phyloP scores from a whole-genome alignment of 768 basidiomycete species.

The Naematelia aurantialba region DNA sequence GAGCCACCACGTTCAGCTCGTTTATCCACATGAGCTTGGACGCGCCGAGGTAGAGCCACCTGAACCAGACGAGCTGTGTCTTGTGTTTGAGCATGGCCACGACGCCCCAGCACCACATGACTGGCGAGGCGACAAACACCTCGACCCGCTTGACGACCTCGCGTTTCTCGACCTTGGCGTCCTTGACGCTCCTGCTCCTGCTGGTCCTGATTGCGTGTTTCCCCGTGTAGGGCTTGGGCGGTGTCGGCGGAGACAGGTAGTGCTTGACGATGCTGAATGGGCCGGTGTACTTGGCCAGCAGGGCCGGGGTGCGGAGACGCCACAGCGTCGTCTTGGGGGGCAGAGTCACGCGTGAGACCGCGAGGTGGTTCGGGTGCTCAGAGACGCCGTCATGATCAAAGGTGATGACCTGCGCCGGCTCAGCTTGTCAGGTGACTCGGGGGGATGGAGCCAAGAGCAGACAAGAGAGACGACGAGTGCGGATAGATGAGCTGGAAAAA shows the following conservation, averaged over 20 bases:
- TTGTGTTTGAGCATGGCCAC: constrained; percentile 68
- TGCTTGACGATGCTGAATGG: constrained; percentile 17
- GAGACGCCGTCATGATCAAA: constrained; percentile 76
- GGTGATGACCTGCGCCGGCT: constrained; percentile 66
- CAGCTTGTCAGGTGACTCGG: too few species aligned
- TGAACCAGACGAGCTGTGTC: constrained; percentile 82
- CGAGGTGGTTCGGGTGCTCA: constrained; percentile 79
- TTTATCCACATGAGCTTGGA: constrained; percentile 93
- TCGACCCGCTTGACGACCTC: background rate
- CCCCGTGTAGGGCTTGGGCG: too few species aligned
- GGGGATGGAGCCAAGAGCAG: background rate
- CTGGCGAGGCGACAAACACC: constrained; percentile 57
- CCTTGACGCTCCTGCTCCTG: too few species aligned
- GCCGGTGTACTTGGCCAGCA: constrained; percentile 37
- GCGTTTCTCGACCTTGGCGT: background rate
- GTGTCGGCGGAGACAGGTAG: background rate
- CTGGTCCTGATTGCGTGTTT: too few species aligned
- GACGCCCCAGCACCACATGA: constrained; percentile 59
- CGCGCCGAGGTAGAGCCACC: constrained; percentile 74
- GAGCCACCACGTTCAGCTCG: constrained; percentile 55
- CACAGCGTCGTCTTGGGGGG: constrained; percentile 43
- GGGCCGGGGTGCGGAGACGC: constrained; percentile 28
- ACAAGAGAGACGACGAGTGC: background rate
- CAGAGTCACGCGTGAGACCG: constrained; percentile 59
- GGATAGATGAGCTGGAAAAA: background rate